These are phyloP conservation scores for Periconia sp. DNA, from an alignment of 2,329 filamentous ascomycete genomes.

Conservation along the genomic window DNA sequence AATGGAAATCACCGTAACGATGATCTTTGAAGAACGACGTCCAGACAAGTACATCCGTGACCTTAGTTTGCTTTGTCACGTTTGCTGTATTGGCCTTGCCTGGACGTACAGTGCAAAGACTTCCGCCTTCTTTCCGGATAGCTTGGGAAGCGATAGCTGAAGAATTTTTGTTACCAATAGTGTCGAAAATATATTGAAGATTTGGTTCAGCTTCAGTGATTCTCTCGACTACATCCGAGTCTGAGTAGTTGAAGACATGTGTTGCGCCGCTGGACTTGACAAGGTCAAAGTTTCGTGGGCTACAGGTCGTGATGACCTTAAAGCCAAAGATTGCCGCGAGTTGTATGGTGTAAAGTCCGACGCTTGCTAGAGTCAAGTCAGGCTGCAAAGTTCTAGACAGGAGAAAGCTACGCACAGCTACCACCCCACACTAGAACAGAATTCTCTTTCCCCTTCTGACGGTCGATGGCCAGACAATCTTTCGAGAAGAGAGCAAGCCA, in stretches of 20 bases:
- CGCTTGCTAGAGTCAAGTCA: conserved; percentile 46
- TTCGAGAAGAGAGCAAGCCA: conserved; percentile 50
- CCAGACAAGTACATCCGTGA: conserved; percentile 54
- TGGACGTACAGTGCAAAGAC: conserved; percentile 51
- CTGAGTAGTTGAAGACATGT: conserved; percentile 51
- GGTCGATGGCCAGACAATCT: conserved; percentile 43
- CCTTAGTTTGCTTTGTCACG: conserved; percentile 39
- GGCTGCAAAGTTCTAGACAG: too few relatives aligned
- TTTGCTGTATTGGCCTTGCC: conserved; percentile 49
- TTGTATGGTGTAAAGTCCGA: conserved; percentile 23
- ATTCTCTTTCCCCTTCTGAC: conserved; percentile 7
- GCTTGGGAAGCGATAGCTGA: conserved; percentile 43
- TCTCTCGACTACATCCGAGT: conserved; percentile 46
- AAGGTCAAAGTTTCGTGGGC: conserved; percentile 20
- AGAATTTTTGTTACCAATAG: conserved; percentile 48
- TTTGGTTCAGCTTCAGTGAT: conserved; percentile 41
- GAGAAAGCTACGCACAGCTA: conserved; percentile 39
- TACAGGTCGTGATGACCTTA: conserved; percentile 18
- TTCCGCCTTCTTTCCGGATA: conserved; percentile 31
- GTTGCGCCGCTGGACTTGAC: conserved; percentile 19
- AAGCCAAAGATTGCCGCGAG: conserved; percentile 17
- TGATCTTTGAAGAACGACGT: conserved; percentile 51
- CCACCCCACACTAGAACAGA: conserved; percentile 53
- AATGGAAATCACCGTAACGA: conserved; percentile 43
- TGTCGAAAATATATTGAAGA: conserved; percentile 48